phyloP scores from a whole-genome alignment of 352 stramenopile genomes.

The Globisporangium spinosum region DNA sequence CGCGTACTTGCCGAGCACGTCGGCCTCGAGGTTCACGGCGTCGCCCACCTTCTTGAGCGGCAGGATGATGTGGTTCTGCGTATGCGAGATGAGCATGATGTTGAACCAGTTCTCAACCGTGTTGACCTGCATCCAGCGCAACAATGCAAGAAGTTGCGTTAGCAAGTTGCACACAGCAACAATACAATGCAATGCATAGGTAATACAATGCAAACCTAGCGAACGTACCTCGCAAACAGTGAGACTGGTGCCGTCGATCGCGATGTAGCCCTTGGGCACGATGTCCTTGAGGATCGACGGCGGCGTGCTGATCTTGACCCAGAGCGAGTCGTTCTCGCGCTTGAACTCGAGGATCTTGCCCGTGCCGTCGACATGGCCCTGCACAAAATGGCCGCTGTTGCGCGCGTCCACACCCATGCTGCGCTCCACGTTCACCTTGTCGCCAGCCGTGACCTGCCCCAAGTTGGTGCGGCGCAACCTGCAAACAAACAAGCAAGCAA shows the following conservation, averaged over 20 bases:
- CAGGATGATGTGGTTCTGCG: slow-evolving; percentile 96
- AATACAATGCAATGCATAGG: slow-evolving; percentile 14
- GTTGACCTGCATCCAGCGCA: slow-evolving; percentile 32
- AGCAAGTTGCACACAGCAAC: not conserved
- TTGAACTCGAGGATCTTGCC: slow-evolving; percentile 89
- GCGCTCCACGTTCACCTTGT: slow-evolving; percentile 95
- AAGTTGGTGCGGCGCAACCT: slow-evolving; percentile 91
- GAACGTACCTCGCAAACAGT: slow-evolving; percentile 90
- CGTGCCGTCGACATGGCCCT: slow-evolving; percentile 97
- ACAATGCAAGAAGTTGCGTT: slow-evolving; percentile 8
- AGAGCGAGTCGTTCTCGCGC: slow-evolving; percentile 94
- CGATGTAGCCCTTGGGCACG: slow-evolving; percentile 93
- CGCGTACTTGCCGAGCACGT: slow-evolving; percentile 92
- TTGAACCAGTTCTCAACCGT: slow-evolving; percentile 90
- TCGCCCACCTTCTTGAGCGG: slow-evolving; percentile 89
- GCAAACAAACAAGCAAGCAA: not conserved
- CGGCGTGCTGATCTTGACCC: slow-evolving; percentile 88
- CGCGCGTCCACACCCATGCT: slow-evolving; percentile 85
- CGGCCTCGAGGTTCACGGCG: slow-evolving; percentile 89
- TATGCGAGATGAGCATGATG: slow-evolving; percentile 99
- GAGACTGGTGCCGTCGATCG: slow-evolving; percentile 97
- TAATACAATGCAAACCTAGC: not conserved
- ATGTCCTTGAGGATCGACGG: slow-evolving; percentile 91
- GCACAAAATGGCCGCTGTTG: slow-evolving; percentile 98
- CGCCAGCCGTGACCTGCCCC: slow-evolving; percentile 58